phyloP scores from a whole-genome alignment of 2,329 filamentous ascomycete genomes.

The Ophiocordyceps robertsii region DNA sequence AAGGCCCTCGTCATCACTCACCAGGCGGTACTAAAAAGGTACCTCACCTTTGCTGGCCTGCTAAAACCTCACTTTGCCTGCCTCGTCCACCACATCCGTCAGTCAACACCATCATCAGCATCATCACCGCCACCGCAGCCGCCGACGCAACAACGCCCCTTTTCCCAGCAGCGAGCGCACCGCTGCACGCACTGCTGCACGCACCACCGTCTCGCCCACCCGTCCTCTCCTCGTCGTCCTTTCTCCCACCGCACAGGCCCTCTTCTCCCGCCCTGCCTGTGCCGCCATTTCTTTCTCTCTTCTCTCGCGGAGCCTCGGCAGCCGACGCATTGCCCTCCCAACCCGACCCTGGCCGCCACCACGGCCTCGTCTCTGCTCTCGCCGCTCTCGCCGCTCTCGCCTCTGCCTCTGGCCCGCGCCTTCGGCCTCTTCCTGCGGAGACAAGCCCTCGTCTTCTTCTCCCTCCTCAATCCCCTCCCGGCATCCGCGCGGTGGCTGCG shows the following conservation, averaged over 20 bases:
- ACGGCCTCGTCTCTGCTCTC: not conserved
- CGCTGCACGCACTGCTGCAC: not conserved
- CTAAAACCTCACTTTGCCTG: not conserved
- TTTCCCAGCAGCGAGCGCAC: not conserved
- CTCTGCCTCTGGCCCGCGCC: constrained; percentile 1
- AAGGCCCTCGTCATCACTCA: not conserved
- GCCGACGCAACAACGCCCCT: not conserved
- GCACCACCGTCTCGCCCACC: not conserved
- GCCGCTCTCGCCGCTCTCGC: constrained; percentile 1
- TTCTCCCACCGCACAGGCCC: not conserved
- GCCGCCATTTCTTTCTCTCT: not conserved
- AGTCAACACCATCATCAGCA: not conserved
- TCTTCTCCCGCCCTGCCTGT: not conserved
- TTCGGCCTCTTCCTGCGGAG: not conserved
- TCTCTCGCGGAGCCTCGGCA: constrained; percentile 1
- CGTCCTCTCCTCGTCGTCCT: not conserved
- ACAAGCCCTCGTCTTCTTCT: constrained; percentile 1
- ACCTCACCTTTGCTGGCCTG: not conserved
- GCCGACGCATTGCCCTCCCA: not conserved
- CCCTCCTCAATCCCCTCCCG: constrained; percentile 3
- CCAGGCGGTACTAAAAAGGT: not conserved
- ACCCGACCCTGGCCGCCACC: not conserved
- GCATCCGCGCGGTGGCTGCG: constrained; percentile 11
- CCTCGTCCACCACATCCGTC: not conserved
- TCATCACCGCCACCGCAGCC: not conserved